A percentile compares a stretch with the other conserved stretches of the same genome.
These are phyloP conservation scores for Roridomyces roridus DNA, from an alignment of 768 basidiomycete genomes.

Conservation along the genomic window DNA sequence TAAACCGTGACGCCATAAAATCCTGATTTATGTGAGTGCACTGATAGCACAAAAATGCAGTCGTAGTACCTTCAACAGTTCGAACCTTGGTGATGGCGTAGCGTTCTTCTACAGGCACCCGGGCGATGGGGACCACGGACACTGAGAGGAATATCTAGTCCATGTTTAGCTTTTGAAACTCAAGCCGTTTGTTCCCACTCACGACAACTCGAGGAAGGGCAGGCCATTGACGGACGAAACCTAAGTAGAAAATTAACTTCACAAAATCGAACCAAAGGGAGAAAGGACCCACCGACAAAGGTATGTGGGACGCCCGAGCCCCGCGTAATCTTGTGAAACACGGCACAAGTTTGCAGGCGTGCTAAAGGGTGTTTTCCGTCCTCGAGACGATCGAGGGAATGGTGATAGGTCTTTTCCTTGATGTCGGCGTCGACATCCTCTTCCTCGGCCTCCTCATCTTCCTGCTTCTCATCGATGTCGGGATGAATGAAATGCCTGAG, in stretches of 20 bases:
- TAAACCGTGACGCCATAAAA: conserved; percentile 68
- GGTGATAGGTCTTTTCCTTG: conserved; percentile 29
- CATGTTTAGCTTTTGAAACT: not conserved
- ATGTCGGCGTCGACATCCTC: conserved; percentile 29
- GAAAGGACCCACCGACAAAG: conserved; percentile 53
- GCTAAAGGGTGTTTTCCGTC: conserved; percentile 33
- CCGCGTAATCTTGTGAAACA: conserved; percentile 62
- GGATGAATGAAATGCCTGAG: conserved; percentile 59
- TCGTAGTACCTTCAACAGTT: conserved; percentile 50
- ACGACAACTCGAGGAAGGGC: conserved; percentile 71
- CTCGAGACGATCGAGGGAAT: conserved; percentile 18
- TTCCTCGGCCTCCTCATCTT: conserved; percentile 27
- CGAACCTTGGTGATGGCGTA: conserved; percentile 66
- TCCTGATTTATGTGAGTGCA: conserved; percentile 35
- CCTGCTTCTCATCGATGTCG: conserved; percentile 19
- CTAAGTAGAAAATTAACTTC: too few relatives aligned
- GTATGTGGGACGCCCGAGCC: conserved; percentile 69
- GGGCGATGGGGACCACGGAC: conserved; percentile 54
- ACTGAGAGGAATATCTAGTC: conserved; percentile 63
- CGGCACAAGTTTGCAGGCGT: conserved; percentile 57
- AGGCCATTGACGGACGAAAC: conserved; percentile 71
- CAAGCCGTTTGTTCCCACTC: conserved; percentile 28
- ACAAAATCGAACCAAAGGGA: too few relatives aligned
- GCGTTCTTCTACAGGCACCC: conserved; percentile 54
- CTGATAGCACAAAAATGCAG: not conserved